Percentiles rank a stretch among this genome's conserved stretches.
Evolutionary conservation across 768 basidiomycete species (phyloP).

Genomic region (Lactarius tabidus): DNA sequence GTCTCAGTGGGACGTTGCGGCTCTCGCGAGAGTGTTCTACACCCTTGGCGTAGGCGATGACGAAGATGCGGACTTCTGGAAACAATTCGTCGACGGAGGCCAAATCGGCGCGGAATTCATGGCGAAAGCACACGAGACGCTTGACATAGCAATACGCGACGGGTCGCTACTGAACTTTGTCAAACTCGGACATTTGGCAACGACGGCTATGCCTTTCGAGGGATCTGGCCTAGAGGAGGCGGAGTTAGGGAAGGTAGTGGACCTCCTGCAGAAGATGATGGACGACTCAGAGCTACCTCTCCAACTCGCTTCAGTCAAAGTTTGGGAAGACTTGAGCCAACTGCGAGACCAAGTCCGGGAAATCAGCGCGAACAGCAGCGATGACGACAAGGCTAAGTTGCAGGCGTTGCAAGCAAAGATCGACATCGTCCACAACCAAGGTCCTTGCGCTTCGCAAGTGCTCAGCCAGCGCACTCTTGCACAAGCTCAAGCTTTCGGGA

Average conservation of each 20-base stretch:
- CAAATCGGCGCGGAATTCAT: conserved; percentile 5
- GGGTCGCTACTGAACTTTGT: conserved; percentile 15
- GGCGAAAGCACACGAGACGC: not conserved
- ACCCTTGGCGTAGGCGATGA: not conserved
- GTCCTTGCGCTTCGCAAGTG: not conserved
- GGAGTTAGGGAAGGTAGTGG: conserved; percentile 5
- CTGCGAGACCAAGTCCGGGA: not conserved
- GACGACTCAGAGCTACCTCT: not conserved
- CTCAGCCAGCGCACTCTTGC: no score
- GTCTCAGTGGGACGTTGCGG: conserved; percentile 12
- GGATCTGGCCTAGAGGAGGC: not conserved
- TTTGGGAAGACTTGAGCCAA: conserved; percentile 2
- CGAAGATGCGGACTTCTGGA: not conserved
- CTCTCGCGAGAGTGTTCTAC: conserved; percentile 6
- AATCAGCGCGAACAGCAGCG: not conserved
- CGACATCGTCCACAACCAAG: not conserved
- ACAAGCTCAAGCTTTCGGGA: no score
- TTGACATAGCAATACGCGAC: not conserved
- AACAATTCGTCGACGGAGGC: not conserved
- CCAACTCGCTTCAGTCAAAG: not conserved
- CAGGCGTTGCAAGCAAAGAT: not conserved
- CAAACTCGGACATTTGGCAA: conserved; percentile 1
- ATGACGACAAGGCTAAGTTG: not conserved
- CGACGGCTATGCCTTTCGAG: not conserved
- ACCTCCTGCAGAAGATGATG: conserved; percentile 3